A percentile compares a stretch with the other conserved stretches of the same genome.
These are phyloP conservation scores for Scutellaria baicalensis DNA, from an alignment of 257 asterid genomes.

Conservation along the genomic window DNA sequence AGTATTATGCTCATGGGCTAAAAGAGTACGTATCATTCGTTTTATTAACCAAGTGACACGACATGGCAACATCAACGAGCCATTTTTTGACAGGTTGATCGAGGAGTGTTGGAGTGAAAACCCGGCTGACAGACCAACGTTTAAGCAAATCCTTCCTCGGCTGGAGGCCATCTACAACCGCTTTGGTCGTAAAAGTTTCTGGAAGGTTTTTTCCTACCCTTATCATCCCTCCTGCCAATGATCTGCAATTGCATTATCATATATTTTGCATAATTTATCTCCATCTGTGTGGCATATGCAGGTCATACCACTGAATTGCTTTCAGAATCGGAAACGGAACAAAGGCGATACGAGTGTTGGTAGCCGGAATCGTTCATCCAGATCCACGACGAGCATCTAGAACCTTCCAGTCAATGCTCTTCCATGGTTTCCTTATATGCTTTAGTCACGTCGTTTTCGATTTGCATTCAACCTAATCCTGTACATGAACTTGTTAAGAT, in stretches of 20 bases:
- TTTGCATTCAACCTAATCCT: no score
- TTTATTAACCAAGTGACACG: neutral
- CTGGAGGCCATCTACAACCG: conserved; percentile 54
- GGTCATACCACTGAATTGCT: conserved; percentile 63
- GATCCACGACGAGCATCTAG: conserved; percentile 30
- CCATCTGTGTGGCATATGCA: conserved; percentile 17
- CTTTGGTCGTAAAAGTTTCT: conserved; percentile 59
- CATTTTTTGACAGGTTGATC: conserved; percentile 46
- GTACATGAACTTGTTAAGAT: neutral
- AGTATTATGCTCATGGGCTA: conserved; percentile 69
- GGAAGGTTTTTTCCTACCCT: conserved; percentile 57
- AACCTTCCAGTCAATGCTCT: neutral
- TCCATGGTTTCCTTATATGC: neutral
- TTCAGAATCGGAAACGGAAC: conserved; percentile 45
- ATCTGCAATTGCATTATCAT: neutral
- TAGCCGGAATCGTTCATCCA: conserved; percentile 32
- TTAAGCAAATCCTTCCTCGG: conserved; percentile 73
- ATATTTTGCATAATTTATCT: neutral
- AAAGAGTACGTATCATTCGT: conserved; percentile 47
- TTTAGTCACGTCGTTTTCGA: neutral
- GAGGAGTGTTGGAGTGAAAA: conserved; percentile 84
- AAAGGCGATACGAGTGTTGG: conserved; percentile 30
- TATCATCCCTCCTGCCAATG: neutral
- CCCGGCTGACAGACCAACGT: conserved; percentile 72
- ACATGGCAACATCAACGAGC: neutral